Evolutionary conservation across 2,329 filamentous ascomycete genomes (phyloP).

Genomic region (Hypoxylon sp.): DNA sequence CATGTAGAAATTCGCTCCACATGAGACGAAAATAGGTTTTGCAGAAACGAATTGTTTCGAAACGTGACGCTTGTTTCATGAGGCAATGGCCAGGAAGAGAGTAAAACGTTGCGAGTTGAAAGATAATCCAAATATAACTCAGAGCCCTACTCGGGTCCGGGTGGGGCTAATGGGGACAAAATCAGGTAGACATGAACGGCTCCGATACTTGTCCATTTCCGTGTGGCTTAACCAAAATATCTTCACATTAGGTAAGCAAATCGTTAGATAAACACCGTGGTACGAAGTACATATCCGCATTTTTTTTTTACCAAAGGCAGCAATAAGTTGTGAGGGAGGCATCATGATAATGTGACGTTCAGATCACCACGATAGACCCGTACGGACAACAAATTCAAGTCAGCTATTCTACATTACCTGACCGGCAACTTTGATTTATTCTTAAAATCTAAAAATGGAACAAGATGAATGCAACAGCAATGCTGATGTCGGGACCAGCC

Average conservation of each 20-base stretch:
- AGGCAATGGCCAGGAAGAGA: background rate
- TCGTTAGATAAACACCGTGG: background rate
- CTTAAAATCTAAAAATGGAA: constrained; percentile 45
- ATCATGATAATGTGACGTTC: constrained; percentile 4
- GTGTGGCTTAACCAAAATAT: constrained; percentile 1
- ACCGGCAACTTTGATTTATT: constrained; percentile 12
- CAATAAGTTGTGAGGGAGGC: background rate
- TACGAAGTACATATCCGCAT: background rate
- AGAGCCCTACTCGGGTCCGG: background rate
- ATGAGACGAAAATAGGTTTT: constrained; percentile 26
- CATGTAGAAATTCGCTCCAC: background rate
- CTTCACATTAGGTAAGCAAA: background rate
- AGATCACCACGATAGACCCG: background rate
- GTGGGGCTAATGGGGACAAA: background rate
- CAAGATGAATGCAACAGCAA: constrained; percentile 45
- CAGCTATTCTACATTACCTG: background rate
- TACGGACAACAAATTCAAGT: background rate
- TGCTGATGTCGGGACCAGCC: constrained; percentile 38
- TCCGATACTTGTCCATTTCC: constrained; percentile 1
- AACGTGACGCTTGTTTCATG: constrained; percentile 11
- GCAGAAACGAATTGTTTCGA: constrained; percentile 1
- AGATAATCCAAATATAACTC: constrained; percentile 6
- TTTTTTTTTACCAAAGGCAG: background rate
- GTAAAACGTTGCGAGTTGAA: background rate
- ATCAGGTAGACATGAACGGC: background rate